Evolutionary conservation across 805 yeast genomes (phyloP), one percentile per base, ranked within the genome.

Genomic region (Lipomyces yamanashiensis): DNA sequence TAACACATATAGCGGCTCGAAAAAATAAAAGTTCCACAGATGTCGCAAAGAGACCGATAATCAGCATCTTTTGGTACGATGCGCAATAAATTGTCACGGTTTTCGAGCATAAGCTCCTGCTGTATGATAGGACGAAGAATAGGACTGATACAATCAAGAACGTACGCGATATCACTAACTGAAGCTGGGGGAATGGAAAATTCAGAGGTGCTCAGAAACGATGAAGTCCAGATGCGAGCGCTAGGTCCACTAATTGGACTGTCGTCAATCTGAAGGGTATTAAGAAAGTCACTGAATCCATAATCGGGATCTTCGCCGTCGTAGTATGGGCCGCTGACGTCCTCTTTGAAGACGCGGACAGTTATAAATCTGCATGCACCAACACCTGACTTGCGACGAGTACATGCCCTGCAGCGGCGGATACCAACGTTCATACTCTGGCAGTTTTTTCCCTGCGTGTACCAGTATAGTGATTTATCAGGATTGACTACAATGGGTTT

Each of bases 291-390:
- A 43, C 51, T 15, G 41, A 64, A 61, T 10, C 58, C 68, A 39
- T 62, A 65, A 17, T 54, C 67, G 17, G 68, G 67, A 48, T 62
- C 67, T 12, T 41, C 53, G 34, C 59, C 62, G 37, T 57, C 58
- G 39, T 58, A 58, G 40, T 43, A 28, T 17, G 59, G 47, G 15
- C 49, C 59, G 37, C 58, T 43, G 21, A 65, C 66, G 48, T 65
- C 68, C 15, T 62, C 61, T 33, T 48, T 39, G 49, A 65, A 65
- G 17, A 54, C 63, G 43, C 68, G 68, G 23, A 55, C 54, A 33
- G 67, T 63, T n/a, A 60, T 65, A 43, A 65, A 65, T n/a, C 68
- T 34, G 59, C 68, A 65, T 7, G 67, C 66, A 23, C 68, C 68
- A 15, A 65, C 63, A 21, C 67, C 68, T 5, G 68, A 59, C 28